Conservation (phyloP, 495 filamentous ascomycete genomes). For the Aspergillus sclerotioniger region DNA sequence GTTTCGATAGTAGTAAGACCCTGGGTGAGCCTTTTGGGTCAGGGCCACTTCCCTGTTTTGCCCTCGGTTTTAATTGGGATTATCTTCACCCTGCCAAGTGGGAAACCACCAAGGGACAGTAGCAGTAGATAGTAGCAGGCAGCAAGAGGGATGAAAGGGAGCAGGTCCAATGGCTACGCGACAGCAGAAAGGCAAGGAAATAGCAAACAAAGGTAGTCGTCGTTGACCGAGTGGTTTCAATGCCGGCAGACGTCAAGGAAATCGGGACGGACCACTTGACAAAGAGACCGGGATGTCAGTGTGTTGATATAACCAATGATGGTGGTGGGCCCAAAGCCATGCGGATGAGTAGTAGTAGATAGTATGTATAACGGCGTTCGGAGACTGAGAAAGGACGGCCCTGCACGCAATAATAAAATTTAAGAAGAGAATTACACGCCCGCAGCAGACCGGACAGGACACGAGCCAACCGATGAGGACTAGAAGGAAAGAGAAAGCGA, state of each 20-base stretch:
- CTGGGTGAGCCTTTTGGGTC: constrained; percentile 4
- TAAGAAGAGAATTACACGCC: not conserved
- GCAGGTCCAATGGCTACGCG: constrained; percentile 11
- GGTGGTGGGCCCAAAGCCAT: not conserved
- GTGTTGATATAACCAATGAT: constrained; percentile 15
- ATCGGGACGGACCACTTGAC: constrained; percentile 6
- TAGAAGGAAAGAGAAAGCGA: not conserved
- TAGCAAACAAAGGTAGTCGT: constrained; percentile 21
- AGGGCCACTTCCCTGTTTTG: constrained; percentile 9
- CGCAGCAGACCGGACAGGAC: not conserved
- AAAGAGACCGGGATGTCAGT: constrained; percentile 12
- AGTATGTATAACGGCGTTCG: not conserved
- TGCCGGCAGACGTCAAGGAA: constrained; percentile 1
- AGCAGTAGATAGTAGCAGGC: too few relatives aligned
- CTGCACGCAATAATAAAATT: not conserved
- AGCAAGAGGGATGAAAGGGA: constrained; percentile 2
- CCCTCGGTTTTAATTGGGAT: not conserved
- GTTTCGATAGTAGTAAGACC: constrained; percentile 13
- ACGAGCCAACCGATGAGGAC: not conserved
- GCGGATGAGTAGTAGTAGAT: too few relatives aligned
- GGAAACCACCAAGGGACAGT: not conserved
- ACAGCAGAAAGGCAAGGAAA: constrained; percentile 1
- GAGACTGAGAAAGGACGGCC: constrained; percentile 1
- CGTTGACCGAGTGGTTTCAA: constrained; percentile 2
- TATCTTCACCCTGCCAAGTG: not conserved